Evolutionary conservation across 352 stramenopile species (phyloP).

Genomic region (Phytophthora cryptogea): DNA sequence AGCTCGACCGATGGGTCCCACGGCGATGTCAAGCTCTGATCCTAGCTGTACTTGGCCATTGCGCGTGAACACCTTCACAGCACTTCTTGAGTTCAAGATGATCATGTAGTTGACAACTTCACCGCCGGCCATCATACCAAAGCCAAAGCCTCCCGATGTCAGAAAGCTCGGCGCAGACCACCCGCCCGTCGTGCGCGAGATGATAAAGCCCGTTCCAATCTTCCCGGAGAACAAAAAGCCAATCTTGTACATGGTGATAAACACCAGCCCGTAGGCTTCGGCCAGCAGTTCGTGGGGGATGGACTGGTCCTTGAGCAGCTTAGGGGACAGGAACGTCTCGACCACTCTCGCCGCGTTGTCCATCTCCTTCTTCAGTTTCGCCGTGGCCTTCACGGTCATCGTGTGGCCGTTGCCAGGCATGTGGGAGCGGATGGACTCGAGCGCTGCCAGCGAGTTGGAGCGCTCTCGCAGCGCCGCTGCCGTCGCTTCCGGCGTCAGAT

Average conservation of each 20-base stretch:
- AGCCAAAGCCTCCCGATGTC: slow-evolving; percentile 69
- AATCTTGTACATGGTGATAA: slow-evolving; percentile 84
- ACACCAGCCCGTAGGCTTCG: slow-evolving; percentile 77
- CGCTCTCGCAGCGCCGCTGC: slow-evolving; percentile 53
- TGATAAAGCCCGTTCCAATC: slow-evolving; percentile 77
- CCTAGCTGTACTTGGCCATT: slow-evolving; percentile 80
- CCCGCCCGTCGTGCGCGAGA: slow-evolving; percentile 67
- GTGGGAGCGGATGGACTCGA: slow-evolving; percentile 35
- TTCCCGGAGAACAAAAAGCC: slow-evolving; percentile 83
- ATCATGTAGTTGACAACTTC: slow-evolving; percentile 86
- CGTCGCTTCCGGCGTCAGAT: slow-evolving; percentile 22
- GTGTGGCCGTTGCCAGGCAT: slow-evolving; percentile 37
- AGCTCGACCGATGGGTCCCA: slow-evolving; percentile 70
- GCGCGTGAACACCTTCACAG: slow-evolving; percentile 80
- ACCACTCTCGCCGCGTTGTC: slow-evolving; percentile 64
- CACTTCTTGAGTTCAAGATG: slow-evolving; percentile 70
- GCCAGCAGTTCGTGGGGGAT: slow-evolving; percentile 75
- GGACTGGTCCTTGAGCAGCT: slow-evolving; percentile 82
- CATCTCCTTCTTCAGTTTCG: slow-evolving; percentile 73
- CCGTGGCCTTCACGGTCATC: slow-evolving; percentile 60
- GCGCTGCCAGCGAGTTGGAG: slow-evolving; percentile 59
- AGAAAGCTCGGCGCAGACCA: slow-evolving; percentile 82
- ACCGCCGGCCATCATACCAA: slow-evolving; percentile 85
- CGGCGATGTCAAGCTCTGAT: slow-evolving; percentile 71
- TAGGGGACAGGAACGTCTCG: slow-evolving; percentile 72